These are phyloP conservation scores for Jackrogersella multiformis DNA, from an alignment of 495 filamentous ascomycete species.

Conservation along the genomic window DNA sequence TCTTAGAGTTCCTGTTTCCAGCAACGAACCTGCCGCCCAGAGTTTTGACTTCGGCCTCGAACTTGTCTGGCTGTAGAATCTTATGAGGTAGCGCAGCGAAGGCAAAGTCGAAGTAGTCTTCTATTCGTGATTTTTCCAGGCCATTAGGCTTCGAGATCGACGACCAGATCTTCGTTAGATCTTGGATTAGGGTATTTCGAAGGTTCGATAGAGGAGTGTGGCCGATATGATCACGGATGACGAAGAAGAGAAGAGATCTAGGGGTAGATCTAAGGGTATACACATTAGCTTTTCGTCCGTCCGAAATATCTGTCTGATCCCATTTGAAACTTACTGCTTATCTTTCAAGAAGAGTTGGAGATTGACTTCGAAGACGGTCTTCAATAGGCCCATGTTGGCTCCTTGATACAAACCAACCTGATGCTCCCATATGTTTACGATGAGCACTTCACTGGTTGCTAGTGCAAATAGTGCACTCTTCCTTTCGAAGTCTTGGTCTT, in stretches of 20 bases:
- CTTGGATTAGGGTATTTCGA: slow-evolving; percentile 87
- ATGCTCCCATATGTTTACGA: slow-evolving; percentile 99
- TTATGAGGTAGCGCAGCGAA: slow-evolving; percentile 97
- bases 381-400: slow-evolving; percentile 97
- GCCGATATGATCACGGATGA: slow-evolving; percentile 95
- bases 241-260: slow-evolving; percentile 94
- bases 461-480: slow-evolving; percentile 97
- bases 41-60: slow-evolving; percentile 79
- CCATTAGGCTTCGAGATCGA: slow-evolving; percentile 89
- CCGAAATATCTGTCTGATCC: neutral
- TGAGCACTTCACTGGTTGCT: slow-evolving; percentile 96
- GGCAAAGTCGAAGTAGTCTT: slow-evolving; percentile 98
- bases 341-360: slow-evolving; percentile 95
- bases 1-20: slow-evolving; percentile 72
- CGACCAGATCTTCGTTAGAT: slow-evolving; percentile 90
- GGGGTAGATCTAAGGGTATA: slow-evolving; percentile 74
- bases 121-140: slow-evolving; percentile 85
- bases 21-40: slow-evolving; percentile 83
- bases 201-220: slow-evolving; percentile 88
- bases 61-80: slow-evolving; percentile 93
- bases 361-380: slow-evolving; percentile 99
- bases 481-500: slow-evolving; percentile 98
- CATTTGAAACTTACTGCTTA: slow-evolving; percentile 70
- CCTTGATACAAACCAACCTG: slow-evolving; percentile 98
- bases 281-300: slow-evolving; percentile 26